Base-by-base conservation (phyloP, 805 yeast species). In the Candida khao-thaluensis region DNA sequence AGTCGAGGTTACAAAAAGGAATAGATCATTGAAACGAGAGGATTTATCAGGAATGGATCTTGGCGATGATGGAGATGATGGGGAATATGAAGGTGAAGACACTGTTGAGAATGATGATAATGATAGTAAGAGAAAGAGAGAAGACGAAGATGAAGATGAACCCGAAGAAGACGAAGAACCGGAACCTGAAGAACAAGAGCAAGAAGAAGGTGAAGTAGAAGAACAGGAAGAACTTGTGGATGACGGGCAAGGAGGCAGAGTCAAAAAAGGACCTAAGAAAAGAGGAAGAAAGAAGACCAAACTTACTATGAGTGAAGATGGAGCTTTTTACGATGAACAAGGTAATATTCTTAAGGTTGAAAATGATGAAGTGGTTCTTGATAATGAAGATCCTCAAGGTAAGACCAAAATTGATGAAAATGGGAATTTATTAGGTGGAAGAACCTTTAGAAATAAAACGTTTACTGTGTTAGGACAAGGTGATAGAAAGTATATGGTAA, bases 291-390 rank as follows among this genome's bases (percentile, higher is more conserved):
- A 69, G 51, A 66, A 60, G 51, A 62, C 65, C 35, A 66, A 64
- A 52, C 52, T 66, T 36, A 59, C 59, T 5, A 45, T 59, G 15
- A 51, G 59, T 6, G 72, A 64, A 30, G 79, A 52, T 27, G 64
- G 75, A 21, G 63, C 66, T 14, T 66, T 74, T 26, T 89, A 85
- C 53, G 51, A 47, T 30, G 85, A 77, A 31, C 76, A 79, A 18
- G 95, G 95, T 2, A 76, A 79, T 41, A 81, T 83, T 11, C 65
- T 79, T 38, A 71, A 72, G 20, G 72, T 90, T 5, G 68, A 66
- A 16, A 76, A 82, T 53, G 96, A 89, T 56, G 97, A 91, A 66
- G 81, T 82, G 31, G 79, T 76, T 6, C 71, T 88, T 11, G 83
- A 83, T 1, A 55, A 65, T 42, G 82, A 75, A 46, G 97, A 91